Conservation (phyloP, 2,329 filamentous ascomycete genomes). For the Claviceps sp. region DNA sequence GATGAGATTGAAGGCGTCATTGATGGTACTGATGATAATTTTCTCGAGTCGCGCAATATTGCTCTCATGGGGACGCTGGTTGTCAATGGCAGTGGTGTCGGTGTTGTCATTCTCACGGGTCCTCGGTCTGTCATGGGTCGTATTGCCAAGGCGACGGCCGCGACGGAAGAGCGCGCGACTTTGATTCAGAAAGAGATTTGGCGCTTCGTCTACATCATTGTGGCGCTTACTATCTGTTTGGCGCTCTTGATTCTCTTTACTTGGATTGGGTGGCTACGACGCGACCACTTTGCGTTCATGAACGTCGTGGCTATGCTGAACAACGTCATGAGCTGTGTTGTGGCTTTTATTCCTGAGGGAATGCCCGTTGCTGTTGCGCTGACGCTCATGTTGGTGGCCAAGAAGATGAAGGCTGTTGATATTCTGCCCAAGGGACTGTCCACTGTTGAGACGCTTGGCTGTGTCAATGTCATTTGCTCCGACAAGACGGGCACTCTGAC, state of each 20-base stretch:
- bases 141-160: slow-evolving; percentile 23
- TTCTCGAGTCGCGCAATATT: slow-evolving; percentile 29
- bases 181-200: slow-evolving; percentile 29
- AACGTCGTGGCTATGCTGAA: slow-evolving; percentile 29
- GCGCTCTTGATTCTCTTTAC: slow-evolving; percentile 30
- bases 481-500: slow-evolving; percentile 30
- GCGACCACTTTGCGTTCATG: slow-evolving; percentile 24
- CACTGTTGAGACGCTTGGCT: slow-evolving; percentile 29
- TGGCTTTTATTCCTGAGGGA: slow-evolving; percentile 27
- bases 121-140: slow-evolving; percentile 27
- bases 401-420: slow-evolving; percentile 27
- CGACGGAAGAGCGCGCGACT: slow-evolving; percentile 23
- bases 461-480: slow-evolving; percentile 30
- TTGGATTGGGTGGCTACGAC: slow-evolving; percentile 28
- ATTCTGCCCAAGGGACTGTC: slow-evolving; percentile 28
- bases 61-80: slow-evolving; percentile 29
- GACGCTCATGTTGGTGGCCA: slow-evolving; percentile 29
- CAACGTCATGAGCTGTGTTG: slow-evolving; percentile 30
- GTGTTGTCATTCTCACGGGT: slow-evolving; percentile 27
- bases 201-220: slow-evolving; percentile 30
- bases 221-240: slow-evolving; percentile 23
- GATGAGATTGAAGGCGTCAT: slow-evolving; percentile 27
- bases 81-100: slow-evolving; percentile 26
- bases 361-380: slow-evolving; percentile 26
- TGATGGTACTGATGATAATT: slow-evolving; percentile 26